Evolutionary conservation across 768 basidiomycete species (phyloP), one percentile per base, ranked within the genome.

Genomic region (Psilocybe azurescens): DNA sequence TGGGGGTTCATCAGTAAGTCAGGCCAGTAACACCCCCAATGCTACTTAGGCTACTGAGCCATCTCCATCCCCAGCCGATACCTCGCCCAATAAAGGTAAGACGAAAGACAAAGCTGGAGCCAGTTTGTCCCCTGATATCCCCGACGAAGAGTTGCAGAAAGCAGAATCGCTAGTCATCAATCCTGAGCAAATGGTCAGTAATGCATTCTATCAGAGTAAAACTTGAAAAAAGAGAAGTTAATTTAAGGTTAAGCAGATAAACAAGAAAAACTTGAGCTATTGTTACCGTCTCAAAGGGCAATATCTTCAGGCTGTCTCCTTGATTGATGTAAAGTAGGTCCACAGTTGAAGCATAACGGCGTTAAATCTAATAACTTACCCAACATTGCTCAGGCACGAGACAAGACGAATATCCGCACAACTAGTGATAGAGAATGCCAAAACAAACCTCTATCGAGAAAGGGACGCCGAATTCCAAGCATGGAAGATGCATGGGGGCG

Each of bases 401-500:
- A 5, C 11, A 5, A 44, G 41, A 39, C 8, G 14, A n/a, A 13
- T 44, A 16, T 11, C 41, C 1, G 5, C 11, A n/a, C 4, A 16
- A 13, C 5, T 5, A 2, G 8, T 44, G 4, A 44, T 44, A 44
- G 14, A 44, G n/a, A n/a, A n/a, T 8, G 36, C 36, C 3, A 56
- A 52, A 6, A 52, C 33, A 33, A 16, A 39, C 14, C n/a, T 56
- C n/a, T 56, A 56, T 38, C 7, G 28, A 13, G 54, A 56, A 24
- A 39, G 39, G 10, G 41, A 56, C 20, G 36, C 41, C 33, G 54
- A 56, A 20, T 56, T 56, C 8, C 24, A 41, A 46, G 54, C 54
- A 8, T 56, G 54, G 54, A 56, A 24, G 14, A 46, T 41, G 54
- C 54, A 41, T 41, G 54, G 54, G 16, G 54, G 54, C 5, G 38